A percentile compares a stretch with the other conserved stretches of the same genome.
phyloP scores from a whole-genome alignment of 306 rosid genomes.

The Amphicarpaea edgeworthii region DNA sequence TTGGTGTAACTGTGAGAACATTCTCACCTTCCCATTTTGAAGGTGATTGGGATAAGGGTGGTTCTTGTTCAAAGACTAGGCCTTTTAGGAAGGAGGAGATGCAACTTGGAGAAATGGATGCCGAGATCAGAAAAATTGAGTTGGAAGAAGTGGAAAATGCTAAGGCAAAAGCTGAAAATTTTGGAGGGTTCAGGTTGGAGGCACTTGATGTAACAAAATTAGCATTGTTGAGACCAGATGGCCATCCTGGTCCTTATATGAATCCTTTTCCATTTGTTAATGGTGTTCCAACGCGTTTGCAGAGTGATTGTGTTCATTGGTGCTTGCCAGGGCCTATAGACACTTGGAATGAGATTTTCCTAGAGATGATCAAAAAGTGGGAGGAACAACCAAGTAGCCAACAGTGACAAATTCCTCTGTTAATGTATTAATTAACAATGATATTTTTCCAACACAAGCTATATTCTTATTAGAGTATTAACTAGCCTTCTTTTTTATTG shows the following conservation, averaged over 20 bases:
- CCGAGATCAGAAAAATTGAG: constrained; percentile 41
- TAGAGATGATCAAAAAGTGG: constrained; percentile 62
- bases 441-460: not conserved
- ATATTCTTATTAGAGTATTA: not conserved
- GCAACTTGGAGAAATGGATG: constrained; percentile 23
- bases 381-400: constrained; percentile 26
- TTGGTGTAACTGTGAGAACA: constrained; percentile 46
- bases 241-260: constrained; percentile 86
- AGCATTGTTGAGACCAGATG: constrained; percentile 73
- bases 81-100: constrained; percentile 39
- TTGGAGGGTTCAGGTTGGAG: constrained; percentile 38
- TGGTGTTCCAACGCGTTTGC: constrained; percentile 54
- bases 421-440: not conserved
- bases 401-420: constrained; percentile 6
- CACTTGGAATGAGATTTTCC: constrained; percentile 80
- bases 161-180: not conserved
- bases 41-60: constrained; percentile 48
- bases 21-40: constrained; percentile 48
- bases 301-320: constrained; percentile 89
- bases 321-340: constrained; percentile 87
- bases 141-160: constrained; percentile 43
- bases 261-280: constrained; percentile 63
- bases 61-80: constrained; percentile 37
- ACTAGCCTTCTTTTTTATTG: too few relatives aligned
- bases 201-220: constrained; percentile 45